These are phyloP conservation scores for Xanthoparmelia taractica DNA, from an alignment of 495 filamentous ascomycete species.

Conservation along the genomic window DNA sequence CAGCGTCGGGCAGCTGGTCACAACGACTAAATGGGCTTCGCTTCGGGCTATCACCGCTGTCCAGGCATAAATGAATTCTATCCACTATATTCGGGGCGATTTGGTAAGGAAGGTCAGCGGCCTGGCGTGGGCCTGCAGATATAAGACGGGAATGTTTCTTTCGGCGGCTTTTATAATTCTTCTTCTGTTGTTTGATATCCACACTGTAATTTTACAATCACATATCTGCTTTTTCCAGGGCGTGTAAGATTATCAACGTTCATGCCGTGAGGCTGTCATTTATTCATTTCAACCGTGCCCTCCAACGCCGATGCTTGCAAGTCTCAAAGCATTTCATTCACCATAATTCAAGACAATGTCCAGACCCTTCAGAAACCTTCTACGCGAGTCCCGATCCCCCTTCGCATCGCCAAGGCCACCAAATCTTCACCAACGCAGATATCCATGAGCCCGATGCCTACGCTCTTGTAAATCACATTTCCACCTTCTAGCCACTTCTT, in stretches of 20 bases:
- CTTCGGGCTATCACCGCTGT: too few relatives aligned
- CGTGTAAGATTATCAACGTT: not conserved
- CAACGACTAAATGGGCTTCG: constrained; percentile 10
- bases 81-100: not conserved
- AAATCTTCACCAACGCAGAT: constrained; percentile 67
- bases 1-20: constrained; percentile 3
- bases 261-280: not conserved
- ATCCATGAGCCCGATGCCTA: constrained; percentile 77
- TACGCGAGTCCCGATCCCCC: constrained; percentile 63
- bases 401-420: constrained; percentile 62
- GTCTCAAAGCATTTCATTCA: not conserved
- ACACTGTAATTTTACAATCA: not conserved
- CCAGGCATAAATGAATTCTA: too few relatives aligned
- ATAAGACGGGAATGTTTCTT: not conserved
- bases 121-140: not conserved
- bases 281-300: not conserved
- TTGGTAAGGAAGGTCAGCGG: not conserved
- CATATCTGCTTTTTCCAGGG: not conserved
- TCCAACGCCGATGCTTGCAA: not conserved
- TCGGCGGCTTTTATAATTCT: not conserved
- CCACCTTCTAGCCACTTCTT: constrained; percentile 66
- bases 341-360: not conserved
- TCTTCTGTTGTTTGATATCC: not conserved
- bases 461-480: constrained; percentile 82
- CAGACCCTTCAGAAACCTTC: constrained; percentile 52